Evolutionary conservation across 495 filamentous ascomycete genomes (phyloP).

Genomic region (Penicillium psychrofluorescens): DNA sequence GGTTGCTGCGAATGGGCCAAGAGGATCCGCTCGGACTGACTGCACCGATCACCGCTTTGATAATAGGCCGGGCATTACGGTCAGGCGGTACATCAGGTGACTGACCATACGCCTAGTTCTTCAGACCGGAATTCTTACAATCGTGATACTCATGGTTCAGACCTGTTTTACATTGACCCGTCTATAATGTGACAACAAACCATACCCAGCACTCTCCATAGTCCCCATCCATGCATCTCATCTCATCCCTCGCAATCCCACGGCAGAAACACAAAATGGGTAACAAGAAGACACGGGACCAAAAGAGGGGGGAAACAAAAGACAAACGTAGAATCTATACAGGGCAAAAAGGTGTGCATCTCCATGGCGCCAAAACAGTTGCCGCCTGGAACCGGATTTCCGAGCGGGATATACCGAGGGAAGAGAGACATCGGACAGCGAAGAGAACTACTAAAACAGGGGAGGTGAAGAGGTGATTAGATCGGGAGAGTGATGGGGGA

Average conservation of each 20-base stretch:
- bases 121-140: no score
- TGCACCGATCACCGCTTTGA: not conserved
- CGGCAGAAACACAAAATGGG: no score
- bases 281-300: conserved; percentile 21
- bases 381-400: conserved; percentile 29
- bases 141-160: not conserved
- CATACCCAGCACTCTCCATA: conserved; percentile 26
- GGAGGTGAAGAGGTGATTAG: conserved; percentile 25
- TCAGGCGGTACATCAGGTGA: not conserved
- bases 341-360: conserved; percentile 24
- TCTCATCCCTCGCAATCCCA: no score
- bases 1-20: no score
- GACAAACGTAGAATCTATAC: conserved; percentile 40
- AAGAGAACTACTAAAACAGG: conserved; percentile 45
- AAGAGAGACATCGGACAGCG: conserved; percentile 23
- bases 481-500: conserved; percentile 6
- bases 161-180: conserved; percentile 40
- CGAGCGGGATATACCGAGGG: conserved; percentile 23
- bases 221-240: conserved; percentile 12
- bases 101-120: not conserved
- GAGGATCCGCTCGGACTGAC: no score
- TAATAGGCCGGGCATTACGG: no score
- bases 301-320: conserved; percentile 18
- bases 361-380: conserved; percentile 39
- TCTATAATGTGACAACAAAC: conserved; percentile 34